Base-by-base conservation (phyloP, 108 stramenopile species). In the Cyclotella atomus region DNA sequence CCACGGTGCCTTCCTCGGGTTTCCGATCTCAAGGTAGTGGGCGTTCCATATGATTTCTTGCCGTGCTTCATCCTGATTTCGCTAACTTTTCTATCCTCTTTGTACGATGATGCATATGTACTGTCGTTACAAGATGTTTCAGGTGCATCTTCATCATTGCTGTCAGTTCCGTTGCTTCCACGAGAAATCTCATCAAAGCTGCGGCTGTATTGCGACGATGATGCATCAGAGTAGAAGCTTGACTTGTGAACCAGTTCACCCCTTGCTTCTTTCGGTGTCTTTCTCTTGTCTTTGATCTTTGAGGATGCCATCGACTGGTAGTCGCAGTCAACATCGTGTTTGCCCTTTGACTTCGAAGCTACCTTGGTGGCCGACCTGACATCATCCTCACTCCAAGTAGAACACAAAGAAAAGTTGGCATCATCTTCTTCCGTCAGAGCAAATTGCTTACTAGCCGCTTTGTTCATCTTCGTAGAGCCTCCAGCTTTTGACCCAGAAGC, bases 201-300 rank as follows among this genome's bases (percentile, higher is more conserved):
- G 17, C 27, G 19, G 35, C 57, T 70, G 69, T 70, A 59, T n/a
- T 70, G 69, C 15, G 69, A 70, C 19, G 35, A 35, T 21, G 69
- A 70, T 45, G 69, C 69, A 10, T 52, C 69, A 33, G 69, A 70
- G 34, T 70, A 70, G 16, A 14, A 59, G 20, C 15, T 2, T 17
- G 33, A 33, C 30, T 19, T 59, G n/a, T n/a, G n/a, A 23, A 23
- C 20, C 2, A 21, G 21, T 52, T 1, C 57, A 15, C 16, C 29
- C 16, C n/a, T 6, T 14, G 57, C 33, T 5, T 59, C 52, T 6
- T 52, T 6, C 20, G 20, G 38, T 41, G 12, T 41, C 41, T 41
- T 30, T 63, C 17, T 12, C 23, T 17, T 35, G 27, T n/a, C 16
- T 35, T 23, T 59, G 43, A 43, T 3, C 9, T 16, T 17, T 16